Evolutionary conservation across 768 basidiomycete genomes (phyloP).

Genomic region (Royoungia palumana): DNA sequence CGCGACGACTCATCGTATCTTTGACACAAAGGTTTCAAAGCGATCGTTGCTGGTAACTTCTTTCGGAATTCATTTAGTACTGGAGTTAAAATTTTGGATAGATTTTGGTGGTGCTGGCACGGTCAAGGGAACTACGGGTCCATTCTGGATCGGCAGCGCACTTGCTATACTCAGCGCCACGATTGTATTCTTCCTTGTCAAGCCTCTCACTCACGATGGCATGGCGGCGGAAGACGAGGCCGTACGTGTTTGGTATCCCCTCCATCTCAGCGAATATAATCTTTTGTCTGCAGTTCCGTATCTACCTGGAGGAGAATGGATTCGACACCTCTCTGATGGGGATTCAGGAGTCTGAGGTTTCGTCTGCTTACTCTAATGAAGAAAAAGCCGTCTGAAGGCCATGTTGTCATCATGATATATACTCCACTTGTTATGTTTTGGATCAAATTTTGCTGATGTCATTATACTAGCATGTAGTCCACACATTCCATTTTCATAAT

Average conservation of each 20-base stretch:
- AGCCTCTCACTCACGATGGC: constrained; percentile 70
- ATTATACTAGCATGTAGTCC: background rate
- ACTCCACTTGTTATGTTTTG: background rate
- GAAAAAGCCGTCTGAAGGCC: constrained; percentile 17
- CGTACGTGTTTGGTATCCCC: constrained; percentile 36
- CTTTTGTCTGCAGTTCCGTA: constrained; percentile 58
- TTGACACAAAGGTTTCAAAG: constrained; percentile 51
- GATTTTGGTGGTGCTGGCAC: constrained; percentile 59
- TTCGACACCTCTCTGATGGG: constrained; percentile 80
- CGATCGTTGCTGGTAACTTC: constrained; percentile 57
- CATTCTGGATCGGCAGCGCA: constrained; percentile 86
- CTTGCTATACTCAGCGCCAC: constrained; percentile 78
- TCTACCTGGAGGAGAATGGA: constrained; percentile 74
- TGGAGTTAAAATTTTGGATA: constrained; percentile 1
- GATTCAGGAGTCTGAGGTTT: constrained; percentile 30
- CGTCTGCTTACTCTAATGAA: constrained; percentile 14
- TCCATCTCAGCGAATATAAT: background rate
- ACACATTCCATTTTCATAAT: background rate
- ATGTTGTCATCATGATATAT: constrained; percentile 12
- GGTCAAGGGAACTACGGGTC: constrained; percentile 69
- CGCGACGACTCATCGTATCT: constrained; percentile 2
- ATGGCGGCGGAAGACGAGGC: constrained; percentile 73
- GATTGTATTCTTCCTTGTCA: constrained; percentile 69
- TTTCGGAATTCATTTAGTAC: background rate
- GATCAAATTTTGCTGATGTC: background rate